A percentile compares a stretch with the other conserved stretches of the same genome.
Evolutionary conservation across 352 stramenopile species (phyloP).

Genomic region (Phytophthora boehmeriae): DNA sequence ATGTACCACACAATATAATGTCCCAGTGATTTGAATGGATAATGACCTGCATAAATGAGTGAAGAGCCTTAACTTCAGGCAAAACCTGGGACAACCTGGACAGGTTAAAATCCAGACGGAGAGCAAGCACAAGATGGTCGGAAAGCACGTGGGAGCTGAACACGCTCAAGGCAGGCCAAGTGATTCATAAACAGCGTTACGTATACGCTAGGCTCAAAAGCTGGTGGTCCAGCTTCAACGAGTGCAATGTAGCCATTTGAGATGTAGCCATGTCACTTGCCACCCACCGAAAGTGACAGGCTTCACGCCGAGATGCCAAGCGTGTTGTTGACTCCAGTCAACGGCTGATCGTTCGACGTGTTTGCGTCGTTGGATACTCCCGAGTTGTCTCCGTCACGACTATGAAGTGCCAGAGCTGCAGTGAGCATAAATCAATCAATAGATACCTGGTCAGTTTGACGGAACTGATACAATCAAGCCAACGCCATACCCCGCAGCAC

Average conservation of each 20-base stretch:
- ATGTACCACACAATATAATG: neutral
- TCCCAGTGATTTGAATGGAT: neutral
- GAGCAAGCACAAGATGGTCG: neutral
- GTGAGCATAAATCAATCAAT: conserved; percentile 8
- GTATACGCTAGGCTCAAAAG: neutral
- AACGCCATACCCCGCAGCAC: conserved; percentile 56
- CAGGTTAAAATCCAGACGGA: conserved; percentile 5
- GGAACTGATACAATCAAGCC: neutral
- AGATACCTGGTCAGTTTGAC: neutral
- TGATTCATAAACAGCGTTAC: neutral
- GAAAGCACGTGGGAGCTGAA: conserved; percentile 1
- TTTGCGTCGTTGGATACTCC: conserved; percentile 17
- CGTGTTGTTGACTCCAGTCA: neutral
- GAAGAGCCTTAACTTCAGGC: too few species aligned
- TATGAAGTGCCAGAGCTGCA: conserved; percentile 61
- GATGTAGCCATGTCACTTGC: conserved; percentile 14
- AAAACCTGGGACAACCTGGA: neutral
- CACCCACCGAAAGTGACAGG: conserved; percentile 23
- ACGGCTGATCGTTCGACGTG: conserved; percentile 13
- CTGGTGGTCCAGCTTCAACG: neutral
- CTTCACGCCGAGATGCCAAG: conserved; percentile 28
- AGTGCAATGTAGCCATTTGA: too few species aligned
- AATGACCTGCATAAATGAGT: conserved; percentile 1
- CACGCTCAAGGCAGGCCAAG: neutral
- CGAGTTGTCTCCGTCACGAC: conserved; percentile 47